phyloP scores from a whole-genome alignment of 441 rosid genomes.

The Adansonia grandidieri region DNA sequence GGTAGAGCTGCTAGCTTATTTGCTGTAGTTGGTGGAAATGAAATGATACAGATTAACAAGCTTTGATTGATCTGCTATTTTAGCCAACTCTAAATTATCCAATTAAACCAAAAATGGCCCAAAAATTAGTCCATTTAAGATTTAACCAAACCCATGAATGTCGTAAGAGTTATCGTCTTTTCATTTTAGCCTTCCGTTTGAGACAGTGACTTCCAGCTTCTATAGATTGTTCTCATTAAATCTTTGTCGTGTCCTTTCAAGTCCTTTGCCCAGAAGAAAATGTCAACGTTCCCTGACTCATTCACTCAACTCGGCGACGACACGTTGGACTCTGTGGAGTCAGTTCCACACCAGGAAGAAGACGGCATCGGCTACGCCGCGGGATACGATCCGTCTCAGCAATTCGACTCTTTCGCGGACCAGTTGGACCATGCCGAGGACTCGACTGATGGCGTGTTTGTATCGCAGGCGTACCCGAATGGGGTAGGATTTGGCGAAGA shows the following conservation, averaged over 20 bases:
- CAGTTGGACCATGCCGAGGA: conserved; percentile 37
- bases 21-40: too few species aligned
- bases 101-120: background rate
- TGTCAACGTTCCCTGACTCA: conserved; percentile 4
- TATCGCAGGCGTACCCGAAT: conserved; percentile 43
- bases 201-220: background rate
- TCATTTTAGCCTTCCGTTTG: background rate
- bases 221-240: background rate
- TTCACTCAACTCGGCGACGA: conserved; percentile 17
- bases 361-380: conserved; percentile 22
- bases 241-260: background rate
- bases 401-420: conserved; percentile 29
- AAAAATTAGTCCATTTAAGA: background rate
- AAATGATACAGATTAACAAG: too few species aligned
- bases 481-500: conserved; percentile 41
- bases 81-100: background rate
- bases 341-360: conserved; percentile 22
- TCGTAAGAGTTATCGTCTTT: background rate
- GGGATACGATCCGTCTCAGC: conserved; percentile 3
- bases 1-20: too few species aligned
- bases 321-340: background rate
- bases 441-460: conserved; percentile 42
- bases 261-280: background rate
- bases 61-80: too few species aligned
- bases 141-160: too few species aligned